Conservation (phyloP, 192 early-diverging fungal genomes). For the Mortierella alpina region DNA sequence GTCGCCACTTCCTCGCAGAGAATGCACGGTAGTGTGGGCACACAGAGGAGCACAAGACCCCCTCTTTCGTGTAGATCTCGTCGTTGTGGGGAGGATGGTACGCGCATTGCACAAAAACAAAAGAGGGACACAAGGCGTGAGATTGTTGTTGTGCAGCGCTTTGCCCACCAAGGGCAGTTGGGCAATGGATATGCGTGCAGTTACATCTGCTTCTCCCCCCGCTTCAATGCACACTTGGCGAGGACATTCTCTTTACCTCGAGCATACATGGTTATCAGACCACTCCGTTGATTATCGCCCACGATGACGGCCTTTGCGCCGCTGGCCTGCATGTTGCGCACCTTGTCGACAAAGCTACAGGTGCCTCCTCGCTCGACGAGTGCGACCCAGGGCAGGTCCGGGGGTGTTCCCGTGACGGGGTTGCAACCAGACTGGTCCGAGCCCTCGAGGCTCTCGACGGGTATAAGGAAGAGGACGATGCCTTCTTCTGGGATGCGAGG, state of each 20-base stretch:
- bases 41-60: no score
- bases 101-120: constrained; percentile 3
- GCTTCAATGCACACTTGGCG: background rate
- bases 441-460: constrained; percentile 60
- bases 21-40: no score
- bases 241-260: constrained; percentile 61
- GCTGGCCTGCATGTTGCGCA: constrained; percentile 87
- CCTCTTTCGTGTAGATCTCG: no score
- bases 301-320: constrained; percentile 90
- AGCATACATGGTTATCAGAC: constrained; percentile 91
- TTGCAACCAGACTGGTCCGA: constrained; percentile 66
- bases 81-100: no score
- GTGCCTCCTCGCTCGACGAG: constrained; percentile 84
- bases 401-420: constrained; percentile 44
- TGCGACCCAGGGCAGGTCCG: constrained; percentile 78
- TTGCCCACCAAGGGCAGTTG: no score
- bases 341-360: constrained; percentile 91
- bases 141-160: background rate
- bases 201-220: background rate
- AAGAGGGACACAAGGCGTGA: background rate
- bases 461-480: constrained; percentile 71
- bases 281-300: constrained; percentile 76
- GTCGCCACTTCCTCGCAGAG: no score
- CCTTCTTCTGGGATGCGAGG: constrained; percentile 79
- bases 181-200: background rate